These are phyloP conservation scores for Takakia lepidozioides DNA, from an alignment of 225 moss, liverwort and hornwort species.

Conservation along the genomic window DNA sequence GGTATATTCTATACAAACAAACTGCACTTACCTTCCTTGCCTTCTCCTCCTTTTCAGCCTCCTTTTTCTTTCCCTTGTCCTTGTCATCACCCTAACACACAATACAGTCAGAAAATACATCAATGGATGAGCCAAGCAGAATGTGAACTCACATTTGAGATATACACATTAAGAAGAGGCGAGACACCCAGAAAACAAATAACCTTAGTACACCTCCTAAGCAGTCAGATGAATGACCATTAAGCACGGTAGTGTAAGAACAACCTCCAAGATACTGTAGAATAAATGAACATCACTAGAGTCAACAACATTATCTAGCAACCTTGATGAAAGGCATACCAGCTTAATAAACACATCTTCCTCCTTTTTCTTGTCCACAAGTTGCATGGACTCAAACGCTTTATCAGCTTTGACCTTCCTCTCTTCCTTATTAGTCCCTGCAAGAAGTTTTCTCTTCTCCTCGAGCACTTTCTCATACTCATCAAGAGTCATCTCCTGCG, in stretches of 20 bases:
- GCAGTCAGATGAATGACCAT: no score
- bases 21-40: constrained; percentile 43
- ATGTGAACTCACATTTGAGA: no score
- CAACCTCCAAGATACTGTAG: no score
- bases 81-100: constrained; percentile 67
- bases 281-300: background rate
- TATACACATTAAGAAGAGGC: no score
- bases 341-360: constrained; percentile 84
- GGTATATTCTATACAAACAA: no score
- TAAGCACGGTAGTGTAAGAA: no score
- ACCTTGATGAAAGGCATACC: constrained; percentile 17
- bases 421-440: constrained; percentile 53
- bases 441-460: constrained; percentile 71
- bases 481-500: constrained; percentile 85
- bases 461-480: constrained; percentile 92
- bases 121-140: no score
- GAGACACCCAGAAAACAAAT: no score
- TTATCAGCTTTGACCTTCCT: constrained; percentile 83
- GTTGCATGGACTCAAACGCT: constrained; percentile 76
- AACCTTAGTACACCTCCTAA: no score
- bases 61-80: constrained; percentile 77
- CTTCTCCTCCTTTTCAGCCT: constrained; percentile 82
- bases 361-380: constrained; percentile 73
- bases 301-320: no score
- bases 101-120: background rate